phyloP scores from a whole-genome alignment of 805 yeast genomes.

The Starmerella floris region DNA sequence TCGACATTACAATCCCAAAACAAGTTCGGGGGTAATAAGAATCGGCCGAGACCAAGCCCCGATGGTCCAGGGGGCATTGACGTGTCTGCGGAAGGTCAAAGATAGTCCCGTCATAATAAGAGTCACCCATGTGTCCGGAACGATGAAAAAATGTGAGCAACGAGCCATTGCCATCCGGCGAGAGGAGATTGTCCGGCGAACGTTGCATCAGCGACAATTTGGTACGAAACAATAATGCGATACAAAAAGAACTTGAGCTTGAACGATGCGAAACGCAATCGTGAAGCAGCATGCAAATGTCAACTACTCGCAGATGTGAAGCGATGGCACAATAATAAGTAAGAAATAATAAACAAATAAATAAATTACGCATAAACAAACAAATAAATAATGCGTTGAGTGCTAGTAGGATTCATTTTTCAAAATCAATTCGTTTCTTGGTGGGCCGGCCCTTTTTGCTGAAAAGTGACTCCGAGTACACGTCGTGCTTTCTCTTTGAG shows the following conservation, averaged over 20 bases:
- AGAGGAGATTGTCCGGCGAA: background rate
- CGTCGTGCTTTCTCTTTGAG: conserved; percentile 30
- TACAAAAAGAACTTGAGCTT: no score
- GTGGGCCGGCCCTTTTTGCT: conserved; percentile 23
- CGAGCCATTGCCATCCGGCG: conserved; percentile 38
- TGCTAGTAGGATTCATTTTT: no score
- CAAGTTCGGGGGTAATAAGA: conserved; percentile 74
- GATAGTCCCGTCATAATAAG: conserved; percentile 41
- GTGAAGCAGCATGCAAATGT: no score
- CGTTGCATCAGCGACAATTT: no score
- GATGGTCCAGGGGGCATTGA: conserved; percentile 52
- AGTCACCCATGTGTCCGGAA: conserved; percentile 66
- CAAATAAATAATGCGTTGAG: background rate
- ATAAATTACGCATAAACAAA: background rate
- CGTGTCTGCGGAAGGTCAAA: conserved; percentile 34
- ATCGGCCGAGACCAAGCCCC: conserved; percentile 55
- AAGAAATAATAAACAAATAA: no score
- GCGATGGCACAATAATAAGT: no score
- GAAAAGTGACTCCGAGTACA: conserved; percentile 49
- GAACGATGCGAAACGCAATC: no score
- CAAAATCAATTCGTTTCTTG: conserved; percentile 38
- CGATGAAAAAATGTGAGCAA: conserved; percentile 71
- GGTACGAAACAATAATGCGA: background rate
- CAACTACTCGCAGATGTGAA: no score
- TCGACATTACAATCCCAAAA: conserved; percentile 67